Percentiles rank a stretch among this genome's conserved stretches.
phyloP scores from a whole-genome alignment of 345 rosid species.

The Rhodamnia rubescens region DNA sequence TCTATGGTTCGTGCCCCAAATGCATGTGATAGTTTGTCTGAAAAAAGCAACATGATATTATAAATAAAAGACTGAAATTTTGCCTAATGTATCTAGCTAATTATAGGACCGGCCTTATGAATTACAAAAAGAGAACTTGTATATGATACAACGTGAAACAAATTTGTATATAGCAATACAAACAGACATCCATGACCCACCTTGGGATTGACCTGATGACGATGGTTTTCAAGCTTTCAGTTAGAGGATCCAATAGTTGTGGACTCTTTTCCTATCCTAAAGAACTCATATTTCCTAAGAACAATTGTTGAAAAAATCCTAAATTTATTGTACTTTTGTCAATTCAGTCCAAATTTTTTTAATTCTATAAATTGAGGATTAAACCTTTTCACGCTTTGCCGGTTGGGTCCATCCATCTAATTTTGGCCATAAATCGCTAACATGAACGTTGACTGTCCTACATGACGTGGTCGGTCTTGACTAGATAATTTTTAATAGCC shows the following conservation, averaged over 20 bases:
- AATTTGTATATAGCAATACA: neutral
- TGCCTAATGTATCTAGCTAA: neutral
- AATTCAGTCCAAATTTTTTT: too few species aligned
- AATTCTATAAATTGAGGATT: too few species aligned
- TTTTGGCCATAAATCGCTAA: too few species aligned
- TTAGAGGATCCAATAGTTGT: neutral
- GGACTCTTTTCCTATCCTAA: neutral
- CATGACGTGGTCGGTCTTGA: rapidly evolving
- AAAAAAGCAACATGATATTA: neutral
- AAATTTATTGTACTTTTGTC: too few species aligned
- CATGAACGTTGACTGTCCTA: too few species aligned
- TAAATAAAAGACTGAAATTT: neutral
- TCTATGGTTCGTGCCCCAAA: neutral
- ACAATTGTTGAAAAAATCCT: too few species aligned
- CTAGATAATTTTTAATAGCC: too few species aligned
- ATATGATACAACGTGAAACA: neutral
- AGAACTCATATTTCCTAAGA: neutral
- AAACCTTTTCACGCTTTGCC: too few species aligned
- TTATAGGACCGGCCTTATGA: neutral
- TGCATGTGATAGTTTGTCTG: neutral
- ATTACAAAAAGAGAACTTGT: neutral
- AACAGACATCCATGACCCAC: neutral
- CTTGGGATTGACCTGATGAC: neutral
- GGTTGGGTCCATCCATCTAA: too few species aligned
- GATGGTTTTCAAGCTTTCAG: neutral